A percentile compares a stretch with the other conserved stretches of the same genome.
Evolutionary conservation across 2,329 filamentous ascomycete species (phyloP).

Genomic region (Fusarium burgessii): DNA sequence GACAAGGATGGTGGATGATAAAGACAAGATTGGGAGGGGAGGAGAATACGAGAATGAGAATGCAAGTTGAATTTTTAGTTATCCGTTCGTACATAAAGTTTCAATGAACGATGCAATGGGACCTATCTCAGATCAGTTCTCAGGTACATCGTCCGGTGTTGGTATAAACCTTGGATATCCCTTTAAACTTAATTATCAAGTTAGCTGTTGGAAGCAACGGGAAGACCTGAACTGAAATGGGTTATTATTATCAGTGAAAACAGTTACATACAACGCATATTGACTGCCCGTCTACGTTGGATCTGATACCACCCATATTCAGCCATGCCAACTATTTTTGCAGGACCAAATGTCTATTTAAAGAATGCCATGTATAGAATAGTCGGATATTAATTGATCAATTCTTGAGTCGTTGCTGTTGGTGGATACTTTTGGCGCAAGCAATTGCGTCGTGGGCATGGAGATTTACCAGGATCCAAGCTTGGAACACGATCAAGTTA

Average conservation of each 20-base stretch:
- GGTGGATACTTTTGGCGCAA: conserved; percentile 23
- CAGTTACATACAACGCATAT: conserved; percentile 16
- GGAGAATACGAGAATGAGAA: conserved; percentile 19
- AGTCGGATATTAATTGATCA: neutral
- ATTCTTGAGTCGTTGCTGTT: neutral
- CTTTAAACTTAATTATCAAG: conserved; percentile 2
- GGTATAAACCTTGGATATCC: neutral
- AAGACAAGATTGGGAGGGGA: conserved; percentile 9
- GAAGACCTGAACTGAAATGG: conserved; percentile 7
- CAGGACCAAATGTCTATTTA: neutral
- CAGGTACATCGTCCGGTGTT: conserved; percentile 2
- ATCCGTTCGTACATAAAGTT: conserved; percentile 15
- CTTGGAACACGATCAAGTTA: conserved; percentile 35
- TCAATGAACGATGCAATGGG: conserved; percentile 3
- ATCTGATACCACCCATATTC: neutral
- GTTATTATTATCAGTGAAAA: conserved; percentile 1
- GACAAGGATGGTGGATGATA: conserved; percentile 31
- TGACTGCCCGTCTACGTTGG: neutral
- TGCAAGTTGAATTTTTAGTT: conserved; percentile 2
- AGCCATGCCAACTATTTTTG: neutral
- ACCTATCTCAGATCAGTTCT: neutral
- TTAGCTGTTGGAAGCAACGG: neutral
- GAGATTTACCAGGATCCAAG: conserved; percentile 33
- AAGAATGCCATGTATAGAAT: conserved; percentile 4
- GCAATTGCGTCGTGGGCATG: conserved; percentile 28